Evolutionary conservation across 768 basidiomycete species (phyloP), one percentile per base, ranked within the genome.

Genomic region (Hygrocybe coccinea): DNA sequence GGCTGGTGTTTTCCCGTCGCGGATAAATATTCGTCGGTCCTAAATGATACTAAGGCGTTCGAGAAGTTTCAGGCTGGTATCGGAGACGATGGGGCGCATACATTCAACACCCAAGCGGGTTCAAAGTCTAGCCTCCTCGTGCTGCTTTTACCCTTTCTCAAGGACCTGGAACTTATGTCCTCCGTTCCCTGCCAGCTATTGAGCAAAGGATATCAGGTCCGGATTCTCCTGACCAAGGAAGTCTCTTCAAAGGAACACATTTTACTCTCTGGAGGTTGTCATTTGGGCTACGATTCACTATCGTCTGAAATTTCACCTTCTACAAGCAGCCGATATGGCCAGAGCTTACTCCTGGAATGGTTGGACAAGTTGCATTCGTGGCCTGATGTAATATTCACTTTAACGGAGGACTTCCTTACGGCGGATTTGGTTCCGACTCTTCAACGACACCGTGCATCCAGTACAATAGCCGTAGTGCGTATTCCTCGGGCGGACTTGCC

Each of bases 401-500:
- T 74, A 54, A 61, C 67, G 17, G 69, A 72, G 19, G 67, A 67
- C 44, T 9, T 47, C 6, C 47, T 71, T 39, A 68, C 62, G 2
- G 60, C 60, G 2, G 57, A 58, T 0, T 54, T 54, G 50, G 12
- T 11, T 35, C 60, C 65, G 5, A 48, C 67, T 2, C 53, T 60
- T 25, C 60, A 65, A 17, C 55, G 61, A 43, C 49, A 62, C 45
- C 49, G 56, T n/a, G n/a, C n/a, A n/a, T n/a, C n/a, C n/a, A n/a
- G n/a, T 34, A 64, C 57, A 11, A 65, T 68, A 21, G 71, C 72
- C 9, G 15, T 77, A 8, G 67, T 85, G 1, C 71, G 71, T 19
- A 66, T 86, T 24, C 78, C 78, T 33, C 71, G 71, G 7, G 59
- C 57, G n/a, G 81, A 86, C 58, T 64, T 88, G 25, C 65, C 62